Evolutionary conservation across 305 asterid species (phyloP), one percentile per base, ranked within the genome.

Genomic region (Caryopteris hybrid): DNA sequence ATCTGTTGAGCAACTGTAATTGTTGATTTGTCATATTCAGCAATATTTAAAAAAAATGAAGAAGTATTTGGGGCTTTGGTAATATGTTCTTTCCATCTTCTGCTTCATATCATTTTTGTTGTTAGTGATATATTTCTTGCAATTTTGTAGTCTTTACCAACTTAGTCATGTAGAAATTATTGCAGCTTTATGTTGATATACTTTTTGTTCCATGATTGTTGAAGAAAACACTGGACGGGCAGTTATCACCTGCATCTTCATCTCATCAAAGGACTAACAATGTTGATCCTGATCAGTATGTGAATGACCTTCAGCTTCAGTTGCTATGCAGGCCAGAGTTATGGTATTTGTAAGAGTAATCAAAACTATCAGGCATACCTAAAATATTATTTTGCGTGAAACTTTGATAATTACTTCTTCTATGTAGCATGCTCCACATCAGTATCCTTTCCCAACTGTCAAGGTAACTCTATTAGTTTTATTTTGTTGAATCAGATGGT

Each of bases 301-400:
- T 64, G 31, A 69, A 77, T 33, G 83, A 76, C 45, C 70, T 77
- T 62, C 85, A 75, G 68, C 57, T 64, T 56, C 88, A 80, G 80
- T 73, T 83, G 66, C 83, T 77, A 68, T 83, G 42, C 53, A 76
- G 66, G 78, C 89, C 92, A 74, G 90, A 83, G 65, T 79, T 82
- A 66, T 86, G 93, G 87, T 82, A 88, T 82, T 83, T 77, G 98
- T 92, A 90, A 90, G 97, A 89, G 79, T 76, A 62, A 47, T 81
- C 78, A 50, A n/a, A 62, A 79, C 80, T 48, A 75, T 70, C 63
- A 60, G 38, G 68, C 79, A 76, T 61, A 58, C 57, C 60, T 39
- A 36, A 7, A 42, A 51, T 64, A 8, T 59, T 34, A 50, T 70
- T 41, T 73, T 46, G 2, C 60, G 0, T 61, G 42, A 45, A 45